Evolutionary conservation across 2,329 filamentous ascomycete species (phyloP).

Genomic region (Massarina eburnea): DNA sequence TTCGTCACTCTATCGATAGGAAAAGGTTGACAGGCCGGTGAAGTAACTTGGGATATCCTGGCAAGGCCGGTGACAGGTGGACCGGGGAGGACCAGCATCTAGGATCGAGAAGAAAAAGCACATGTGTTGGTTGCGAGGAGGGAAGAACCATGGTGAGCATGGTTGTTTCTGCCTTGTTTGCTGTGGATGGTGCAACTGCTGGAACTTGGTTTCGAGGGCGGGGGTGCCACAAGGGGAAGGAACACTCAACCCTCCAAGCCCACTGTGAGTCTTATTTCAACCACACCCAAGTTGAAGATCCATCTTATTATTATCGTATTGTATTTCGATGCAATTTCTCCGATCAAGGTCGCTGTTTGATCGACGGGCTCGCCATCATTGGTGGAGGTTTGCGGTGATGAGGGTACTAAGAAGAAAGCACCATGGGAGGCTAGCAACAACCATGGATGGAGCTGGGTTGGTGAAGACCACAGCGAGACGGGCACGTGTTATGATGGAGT

Average conservation of each 20-base stretch:
- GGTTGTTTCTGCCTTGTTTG: no score
- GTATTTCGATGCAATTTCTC: not conserved
- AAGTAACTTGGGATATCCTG: no score
- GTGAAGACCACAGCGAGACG: not conserved
- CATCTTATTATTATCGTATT: no score
- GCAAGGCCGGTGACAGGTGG: no score
- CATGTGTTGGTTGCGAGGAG: no score
- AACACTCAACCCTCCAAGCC: not conserved
- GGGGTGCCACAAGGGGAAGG: conserved; percentile 11
- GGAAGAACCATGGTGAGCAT: no score
- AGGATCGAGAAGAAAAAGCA: no score
- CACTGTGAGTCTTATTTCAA: conserved; percentile 12
- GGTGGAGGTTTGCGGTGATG: conserved; percentile 5
- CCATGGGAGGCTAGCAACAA: not conserved
- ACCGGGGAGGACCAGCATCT: no score
- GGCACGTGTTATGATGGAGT: conserved; percentile 2
- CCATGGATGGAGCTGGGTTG: not conserved
- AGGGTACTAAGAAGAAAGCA: not conserved
- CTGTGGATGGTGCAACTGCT: no score
- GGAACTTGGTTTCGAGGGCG: no score
- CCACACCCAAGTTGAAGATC: not conserved
- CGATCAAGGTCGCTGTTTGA: conserved; percentile 5
- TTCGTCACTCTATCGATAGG: no score
- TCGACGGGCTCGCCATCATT: not conserved
- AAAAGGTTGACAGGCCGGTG: no score